These are phyloP conservation scores for Cynara cardunculus DNA, from an alignment of 129 eudicot genomes.

Conservation along the genomic window DNA sequence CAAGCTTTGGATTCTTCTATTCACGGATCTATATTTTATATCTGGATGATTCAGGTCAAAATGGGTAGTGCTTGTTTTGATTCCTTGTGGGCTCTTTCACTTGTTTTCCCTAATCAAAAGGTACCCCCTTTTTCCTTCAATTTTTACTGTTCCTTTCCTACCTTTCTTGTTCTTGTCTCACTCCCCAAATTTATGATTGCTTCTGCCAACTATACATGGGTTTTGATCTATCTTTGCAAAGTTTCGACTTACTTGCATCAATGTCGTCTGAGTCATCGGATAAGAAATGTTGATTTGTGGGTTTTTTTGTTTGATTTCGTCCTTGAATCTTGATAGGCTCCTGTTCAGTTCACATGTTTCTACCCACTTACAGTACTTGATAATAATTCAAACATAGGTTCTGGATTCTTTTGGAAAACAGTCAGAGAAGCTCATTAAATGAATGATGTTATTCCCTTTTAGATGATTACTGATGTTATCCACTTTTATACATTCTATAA, in stretches of 20 bases:
- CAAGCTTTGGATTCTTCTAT: conserved; percentile 64
- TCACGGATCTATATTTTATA: conserved; percentile 10
- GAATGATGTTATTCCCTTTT: background rate
- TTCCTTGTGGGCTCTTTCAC: conserved; percentile 66
- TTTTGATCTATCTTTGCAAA: conserved; percentile 27
- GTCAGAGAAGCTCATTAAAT: background rate
- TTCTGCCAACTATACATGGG: conserved; percentile 23
- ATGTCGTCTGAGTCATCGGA: background rate
- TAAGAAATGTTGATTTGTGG: conserved; percentile 23
- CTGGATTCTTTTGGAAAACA: background rate
- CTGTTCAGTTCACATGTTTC: conserved; percentile 17
- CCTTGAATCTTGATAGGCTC: conserved; percentile 18
- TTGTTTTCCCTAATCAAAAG: conserved; percentile 47
- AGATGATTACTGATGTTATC: too few species aligned
- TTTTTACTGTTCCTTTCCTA: conserved; percentile 16
- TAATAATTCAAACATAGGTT: background rate
- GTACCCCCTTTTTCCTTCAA: conserved; percentile 33
- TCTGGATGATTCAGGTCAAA: conserved; percentile 30
- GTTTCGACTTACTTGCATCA: conserved; percentile 6
- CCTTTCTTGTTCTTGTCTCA: conserved; percentile 31
- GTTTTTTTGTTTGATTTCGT: conserved; percentile 8
- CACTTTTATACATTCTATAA: background rate
- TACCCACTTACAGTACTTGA: background rate
- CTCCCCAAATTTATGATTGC: conserved; percentile 21
- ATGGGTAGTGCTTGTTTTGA: conserved; percentile 48